phyloP scores from a whole-genome alignment of 495 filamentous ascomycete species.

The Neurospora sp. region DNA sequence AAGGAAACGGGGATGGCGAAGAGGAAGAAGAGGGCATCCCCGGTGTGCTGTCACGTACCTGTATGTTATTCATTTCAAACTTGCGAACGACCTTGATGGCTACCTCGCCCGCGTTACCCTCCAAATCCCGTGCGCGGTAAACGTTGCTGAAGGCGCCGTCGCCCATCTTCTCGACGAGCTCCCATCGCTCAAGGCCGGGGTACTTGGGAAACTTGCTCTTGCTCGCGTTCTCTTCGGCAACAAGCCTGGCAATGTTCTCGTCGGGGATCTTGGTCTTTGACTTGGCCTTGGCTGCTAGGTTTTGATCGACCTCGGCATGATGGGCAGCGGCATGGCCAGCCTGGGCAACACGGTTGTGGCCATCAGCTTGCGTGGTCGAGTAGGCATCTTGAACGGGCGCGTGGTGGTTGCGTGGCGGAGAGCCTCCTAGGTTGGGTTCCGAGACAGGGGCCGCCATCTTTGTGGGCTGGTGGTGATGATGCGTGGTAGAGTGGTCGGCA shows the following conservation, averaged over 20 bases:
- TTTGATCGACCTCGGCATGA: slow-evolving; percentile 30
- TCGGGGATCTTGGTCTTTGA: slow-evolving; percentile 47
- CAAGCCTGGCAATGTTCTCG: slow-evolving; percentile 65
- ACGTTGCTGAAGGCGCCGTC: slow-evolving; percentile 99
- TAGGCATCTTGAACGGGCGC: slow-evolving; percentile 35
- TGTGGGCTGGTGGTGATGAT: slow-evolving; percentile 22
- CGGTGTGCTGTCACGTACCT: slow-evolving; percentile 57
- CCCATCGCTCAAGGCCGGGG: slow-evolving; percentile 85
- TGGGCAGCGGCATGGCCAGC: slow-evolving; percentile 51
- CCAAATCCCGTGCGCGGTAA: slow-evolving; percentile 71
- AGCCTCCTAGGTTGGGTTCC: slow-evolving; percentile 15
- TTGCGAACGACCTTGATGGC: slow-evolving; percentile 99
- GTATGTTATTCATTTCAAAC: slow-evolving; percentile 94
- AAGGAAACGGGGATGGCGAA: slow-evolving; percentile 12
- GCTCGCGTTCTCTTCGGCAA: slow-evolving; percentile 81
- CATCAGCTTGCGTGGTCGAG: slow-evolving; percentile 49
- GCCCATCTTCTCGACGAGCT: slow-evolving; percentile 93
- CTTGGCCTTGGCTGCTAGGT: slow-evolving; percentile 24
- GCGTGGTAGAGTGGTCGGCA: slow-evolving; percentile 45
- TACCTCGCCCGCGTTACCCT: slow-evolving; percentile 62
- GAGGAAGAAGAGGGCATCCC: slow-evolving; percentile 21
- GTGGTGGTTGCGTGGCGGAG: slow-evolving; percentile 4
- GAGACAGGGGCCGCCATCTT: slow-evolving; percentile 21
- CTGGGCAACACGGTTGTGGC: slow-evolving; percentile 53
- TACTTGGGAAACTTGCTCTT: slow-evolving; percentile 83